phyloP scores from a whole-genome alignment of 768 basidiomycete species.

The Collybia nuda region DNA sequence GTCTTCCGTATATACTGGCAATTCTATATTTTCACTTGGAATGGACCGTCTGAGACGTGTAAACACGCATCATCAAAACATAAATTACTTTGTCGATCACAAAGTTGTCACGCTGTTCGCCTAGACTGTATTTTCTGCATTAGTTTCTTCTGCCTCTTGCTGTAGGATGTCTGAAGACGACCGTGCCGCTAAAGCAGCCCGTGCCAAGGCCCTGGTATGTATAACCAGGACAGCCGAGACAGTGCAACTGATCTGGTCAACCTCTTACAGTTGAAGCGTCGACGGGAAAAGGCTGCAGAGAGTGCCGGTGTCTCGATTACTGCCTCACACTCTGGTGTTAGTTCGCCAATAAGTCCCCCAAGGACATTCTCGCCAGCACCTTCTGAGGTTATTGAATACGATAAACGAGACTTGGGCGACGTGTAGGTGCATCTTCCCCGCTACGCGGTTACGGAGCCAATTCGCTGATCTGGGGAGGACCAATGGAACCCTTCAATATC shows the following conservation, averaged over 20 bases:
- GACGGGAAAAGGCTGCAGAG: conserved; percentile 65
- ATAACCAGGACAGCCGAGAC: conserved; percentile 4
- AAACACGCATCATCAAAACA: conserved; percentile 6
- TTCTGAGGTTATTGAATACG: conserved; percentile 41
- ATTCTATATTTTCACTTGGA: conserved; percentile 26
- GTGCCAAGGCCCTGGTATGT: conserved; percentile 80
- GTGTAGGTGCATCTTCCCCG: conserved; percentile 53
- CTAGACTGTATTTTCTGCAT: neutral
- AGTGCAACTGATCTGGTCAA: conserved; percentile 3
- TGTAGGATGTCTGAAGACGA: conserved; percentile 65
- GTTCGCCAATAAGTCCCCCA: conserved; percentile 36
- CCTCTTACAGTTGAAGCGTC: conserved; percentile 67
- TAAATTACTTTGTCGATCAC: neutral
- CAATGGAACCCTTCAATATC: conserved; percentile 1
- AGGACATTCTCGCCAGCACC: conserved; percentile 53
- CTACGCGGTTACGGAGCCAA: conserved; percentile 7
- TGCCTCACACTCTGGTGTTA: conserved; percentile 28
- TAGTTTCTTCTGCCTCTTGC: neutral
- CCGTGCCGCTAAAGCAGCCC: conserved; percentile 77
- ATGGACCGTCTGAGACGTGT: neutral
- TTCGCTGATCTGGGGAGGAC: conserved; percentile 4
- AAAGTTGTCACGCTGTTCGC: neutral
- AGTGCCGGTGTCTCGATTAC: conserved; percentile 18
- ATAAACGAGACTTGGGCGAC: conserved; percentile 56
- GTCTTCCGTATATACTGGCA: conserved; percentile 47